Base-by-base conservation (phyloP, 163 green algal genomes). In the Prototheca wickerhamii region DNA sequence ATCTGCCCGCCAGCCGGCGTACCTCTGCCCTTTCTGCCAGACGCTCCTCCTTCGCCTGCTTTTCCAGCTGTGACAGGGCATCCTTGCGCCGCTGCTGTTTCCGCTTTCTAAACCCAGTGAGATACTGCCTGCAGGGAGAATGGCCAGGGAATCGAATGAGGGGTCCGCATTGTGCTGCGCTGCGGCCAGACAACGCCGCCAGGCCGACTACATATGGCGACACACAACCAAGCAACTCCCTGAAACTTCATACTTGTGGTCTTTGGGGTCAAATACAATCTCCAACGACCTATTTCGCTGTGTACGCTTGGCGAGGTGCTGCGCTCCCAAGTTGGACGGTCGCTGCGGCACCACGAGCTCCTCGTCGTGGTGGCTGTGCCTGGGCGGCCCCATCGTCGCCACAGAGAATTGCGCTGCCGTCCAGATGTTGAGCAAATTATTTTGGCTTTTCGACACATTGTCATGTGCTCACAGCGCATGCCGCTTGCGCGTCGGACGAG, bases 21-120 rank as follows among this genome's bases (percentile, higher is more conserved):
- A 75, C 67, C 57, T 79, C 72, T 28, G 72, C 67, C 3, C 72
- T 40, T 46, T 79, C 72, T 40, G 75, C 72, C 15, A 72, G 35
- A 2, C 58, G 51, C 63, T 79, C 58, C 67, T 70, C 32, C 7
- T 65, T 61, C 40, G 71, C 57, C 58, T 46, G 35, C 35, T 63
- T 58, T 64, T 79, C 67, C 33, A 79, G 51, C 26, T 67, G 46
- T 17, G 67, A 64, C 28, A 79, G 43, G 3, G 72, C 72, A n/a
- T 79, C 67, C 30, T 79, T 79, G 3, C 72, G 67, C 17, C 72
- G 58, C 63, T 72, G 37, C 51, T 75, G 63, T 43, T 79, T 79
- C 34, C 72, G 58, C 64, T 79, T 79, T 31, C 61, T 58, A 63
- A 79, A 79, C 7, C 72, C 72, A 21, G 67, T 79, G 21, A 79